These are phyloP conservation scores for Fusarium sp. DNA, from an alignment of 2,329 filamentous ascomycete species.

Conservation along the genomic window DNA sequence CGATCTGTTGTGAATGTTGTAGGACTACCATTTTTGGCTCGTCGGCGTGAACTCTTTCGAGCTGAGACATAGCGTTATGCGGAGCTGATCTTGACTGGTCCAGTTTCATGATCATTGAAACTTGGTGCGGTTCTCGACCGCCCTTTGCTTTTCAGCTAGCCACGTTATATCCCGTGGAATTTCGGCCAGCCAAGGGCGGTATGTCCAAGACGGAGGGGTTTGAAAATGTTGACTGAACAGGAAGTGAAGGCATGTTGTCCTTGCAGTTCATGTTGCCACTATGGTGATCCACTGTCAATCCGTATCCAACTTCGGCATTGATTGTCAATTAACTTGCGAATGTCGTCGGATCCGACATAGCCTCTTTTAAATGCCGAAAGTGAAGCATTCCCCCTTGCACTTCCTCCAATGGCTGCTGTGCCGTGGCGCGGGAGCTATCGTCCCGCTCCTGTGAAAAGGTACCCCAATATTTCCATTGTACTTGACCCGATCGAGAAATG, in stretches of 20 bases:
- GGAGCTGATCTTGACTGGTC: background rate
- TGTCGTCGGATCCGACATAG: too few species aligned
- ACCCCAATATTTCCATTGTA: background rate
- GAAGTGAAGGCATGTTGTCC: background rate
- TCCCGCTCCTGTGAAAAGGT: background rate
- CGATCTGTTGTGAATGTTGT: too few species aligned
- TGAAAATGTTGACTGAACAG: background rate
- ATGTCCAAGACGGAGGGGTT: background rate
- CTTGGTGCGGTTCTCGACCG: background rate
- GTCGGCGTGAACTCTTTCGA: background rate
- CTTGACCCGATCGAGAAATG: background rate
- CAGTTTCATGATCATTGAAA: background rate
- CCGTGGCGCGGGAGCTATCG: background rate
- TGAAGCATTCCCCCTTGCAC: too few species aligned
- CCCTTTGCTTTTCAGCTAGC: background rate
- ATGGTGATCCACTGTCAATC: background rate
- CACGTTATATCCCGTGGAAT: background rate
- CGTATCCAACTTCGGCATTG: accelerated
- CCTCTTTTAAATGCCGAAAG: too few species aligned
- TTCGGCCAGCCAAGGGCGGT: background rate
- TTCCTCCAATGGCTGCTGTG: background rate
- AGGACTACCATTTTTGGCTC: background rate
- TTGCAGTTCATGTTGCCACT: background rate
- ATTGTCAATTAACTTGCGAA: background rate
- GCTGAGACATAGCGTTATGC: background rate